A percentile compares a stretch with the other conserved stretches of the same genome.
Conservation (phyloP, 306 rosid genomes). For the Abrus pulchellus region DNA sequence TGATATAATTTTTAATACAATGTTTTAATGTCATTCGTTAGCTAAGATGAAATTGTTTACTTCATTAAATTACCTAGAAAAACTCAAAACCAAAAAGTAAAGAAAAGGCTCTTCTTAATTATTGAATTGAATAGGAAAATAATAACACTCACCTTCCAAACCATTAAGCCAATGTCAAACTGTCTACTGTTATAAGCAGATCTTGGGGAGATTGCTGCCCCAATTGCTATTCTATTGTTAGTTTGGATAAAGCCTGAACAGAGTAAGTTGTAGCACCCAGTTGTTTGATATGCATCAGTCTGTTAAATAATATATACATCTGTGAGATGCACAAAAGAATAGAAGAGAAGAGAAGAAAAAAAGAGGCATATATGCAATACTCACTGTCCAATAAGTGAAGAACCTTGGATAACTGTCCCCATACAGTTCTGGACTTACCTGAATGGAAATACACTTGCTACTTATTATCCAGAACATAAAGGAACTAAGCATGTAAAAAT, state of each 20-base stretch:
- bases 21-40: too few species aligned
- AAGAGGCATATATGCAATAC: conserved; percentile 43
- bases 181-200: conserved; percentile 78
- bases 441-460: conserved; percentile 34
- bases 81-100: not conserved
- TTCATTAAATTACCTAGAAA: too few species aligned
- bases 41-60: too few species aligned
- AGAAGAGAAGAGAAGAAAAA: not conserved
- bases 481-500: not conserved
- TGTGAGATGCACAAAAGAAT: not conserved
- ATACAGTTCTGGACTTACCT: conserved; percentile 97
- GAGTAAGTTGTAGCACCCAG: conserved; percentile 96
- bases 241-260: conserved; percentile 98
- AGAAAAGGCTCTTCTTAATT: conserved; percentile 27
- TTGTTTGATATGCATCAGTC: conserved; percentile 97
- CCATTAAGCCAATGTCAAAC: conserved; percentile 93
- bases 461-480: too few species aligned
- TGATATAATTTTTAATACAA: too few species aligned
- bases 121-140: conserved; percentile 21
- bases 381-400: conserved; percentile 98
- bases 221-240: conserved; percentile 90
- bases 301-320: conserved; percentile 42
- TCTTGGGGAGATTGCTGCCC: conserved; percentile 97
- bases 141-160: conserved; percentile 85
- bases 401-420: conserved; percentile 95